phyloP scores from a whole-genome alignment of 2,329 filamentous ascomycete genomes.

The Venturia nashicola region DNA sequence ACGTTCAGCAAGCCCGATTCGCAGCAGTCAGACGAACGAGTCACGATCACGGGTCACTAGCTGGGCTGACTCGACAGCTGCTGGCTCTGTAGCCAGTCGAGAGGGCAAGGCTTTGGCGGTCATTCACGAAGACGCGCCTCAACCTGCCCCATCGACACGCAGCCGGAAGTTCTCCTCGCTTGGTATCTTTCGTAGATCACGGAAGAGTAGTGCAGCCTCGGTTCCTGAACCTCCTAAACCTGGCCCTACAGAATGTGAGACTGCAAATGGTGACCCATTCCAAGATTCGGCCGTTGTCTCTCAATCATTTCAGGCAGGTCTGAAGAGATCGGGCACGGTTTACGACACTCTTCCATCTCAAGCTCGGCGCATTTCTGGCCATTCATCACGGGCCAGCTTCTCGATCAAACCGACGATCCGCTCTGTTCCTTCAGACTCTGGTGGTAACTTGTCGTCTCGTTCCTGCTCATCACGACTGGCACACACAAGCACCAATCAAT shows the following conservation, averaged over 20 bases:
- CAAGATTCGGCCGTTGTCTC: not conserved
- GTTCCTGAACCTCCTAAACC: not conserved
- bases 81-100: slow-evolving; percentile 29
- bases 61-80: slow-evolving; percentile 54
- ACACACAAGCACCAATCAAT: not conserved
- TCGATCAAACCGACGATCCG: slow-evolving; percentile 21
- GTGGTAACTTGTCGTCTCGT: not conserved
- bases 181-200: not conserved
- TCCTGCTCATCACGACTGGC: not conserved
- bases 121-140: not conserved
- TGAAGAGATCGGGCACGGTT: not conserved
- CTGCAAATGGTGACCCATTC: not conserved
- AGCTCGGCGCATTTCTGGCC: not conserved
- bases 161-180: not conserved
- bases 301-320: not conserved
- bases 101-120: not conserved
- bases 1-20: slow-evolving; percentile 40
- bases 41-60: slow-evolving; percentile 58
- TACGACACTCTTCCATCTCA: slow-evolving; percentile 2
- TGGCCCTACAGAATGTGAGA: not conserved
- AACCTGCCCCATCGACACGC: not conserved
- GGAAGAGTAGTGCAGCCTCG: not conserved
- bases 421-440: slow-evolving; percentile 20
- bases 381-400: not conserved
- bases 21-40: slow-evolving; percentile 35